phyloP scores from a whole-genome alignment of 169 alveolate genomes.

The Plasmodium knowlesi region DNA sequence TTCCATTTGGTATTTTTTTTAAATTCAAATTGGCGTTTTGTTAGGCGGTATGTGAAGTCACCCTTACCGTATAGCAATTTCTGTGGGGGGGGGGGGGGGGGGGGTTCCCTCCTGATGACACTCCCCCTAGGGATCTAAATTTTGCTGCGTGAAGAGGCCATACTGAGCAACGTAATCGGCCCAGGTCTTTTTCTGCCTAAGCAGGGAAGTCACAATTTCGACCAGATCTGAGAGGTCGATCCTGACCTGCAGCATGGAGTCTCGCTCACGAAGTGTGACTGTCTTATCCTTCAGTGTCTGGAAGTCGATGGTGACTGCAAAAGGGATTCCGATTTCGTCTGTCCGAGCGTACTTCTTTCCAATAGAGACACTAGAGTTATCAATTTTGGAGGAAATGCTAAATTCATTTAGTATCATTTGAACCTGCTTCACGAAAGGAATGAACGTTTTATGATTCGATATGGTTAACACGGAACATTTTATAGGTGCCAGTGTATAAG shows the following conservation, averaged over 20 bases:
- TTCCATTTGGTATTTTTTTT: neutral
- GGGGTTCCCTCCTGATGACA: neutral
- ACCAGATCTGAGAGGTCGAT: conserved; percentile 80
- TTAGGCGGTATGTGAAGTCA: neutral
- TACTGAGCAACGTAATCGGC: conserved; percentile 74
- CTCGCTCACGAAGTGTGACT: conserved; percentile 96
- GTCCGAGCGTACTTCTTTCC: conserved; percentile 98
- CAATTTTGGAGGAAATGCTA: conserved; percentile 94
- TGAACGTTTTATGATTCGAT: conserved; percentile 88
- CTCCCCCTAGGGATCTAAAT: neutral
- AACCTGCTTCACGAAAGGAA: conserved; percentile 81
- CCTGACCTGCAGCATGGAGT: conserved; percentile 95
- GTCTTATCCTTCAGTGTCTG: conserved; percentile 93
- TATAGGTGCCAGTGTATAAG: conserved; percentile 96
- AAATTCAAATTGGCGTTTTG: neutral
- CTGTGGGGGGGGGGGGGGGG: neutral
- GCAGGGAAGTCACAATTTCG: conserved; percentile 71
- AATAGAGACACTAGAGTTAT: conserved; percentile 93
- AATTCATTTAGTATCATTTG: conserved; percentile 64
- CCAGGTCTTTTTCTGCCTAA: conserved; percentile 82
- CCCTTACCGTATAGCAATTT: neutral
- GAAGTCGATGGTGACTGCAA: conserved; percentile 97
- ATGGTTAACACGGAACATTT: conserved; percentile 96
- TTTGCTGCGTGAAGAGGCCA: conserved; percentile 82
- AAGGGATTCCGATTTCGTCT: conserved; percentile 99